These are phyloP conservation scores for Lactarius pseudohatsudake DNA, from an alignment of 768 basidiomycete species.

Conservation along the genomic window DNA sequence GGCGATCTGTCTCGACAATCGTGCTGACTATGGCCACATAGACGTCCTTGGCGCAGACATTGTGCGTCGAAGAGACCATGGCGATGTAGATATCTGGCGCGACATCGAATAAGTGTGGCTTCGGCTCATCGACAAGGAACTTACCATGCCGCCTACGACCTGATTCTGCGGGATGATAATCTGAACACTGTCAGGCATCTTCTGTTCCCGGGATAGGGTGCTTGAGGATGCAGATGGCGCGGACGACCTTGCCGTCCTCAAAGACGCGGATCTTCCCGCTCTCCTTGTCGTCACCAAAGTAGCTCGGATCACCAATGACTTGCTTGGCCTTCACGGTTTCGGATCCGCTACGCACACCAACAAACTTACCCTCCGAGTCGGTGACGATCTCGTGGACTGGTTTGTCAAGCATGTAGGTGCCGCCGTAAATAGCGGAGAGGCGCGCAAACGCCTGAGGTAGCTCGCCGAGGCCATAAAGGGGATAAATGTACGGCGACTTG, in stretches of 20 bases:
- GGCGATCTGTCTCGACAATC: slow-evolving; percentile 91
- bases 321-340: slow-evolving; percentile 97
- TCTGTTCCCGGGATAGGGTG: slow-evolving; percentile 98
- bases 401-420: slow-evolving; percentile 99
- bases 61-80: slow-evolving; percentile 95
- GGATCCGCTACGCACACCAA: slow-evolving; percentile 83
- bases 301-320: slow-evolving; percentile 97
- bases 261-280: slow-evolving; percentile 83
- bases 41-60: slow-evolving; percentile 93
- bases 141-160: slow-evolving; percentile 88
- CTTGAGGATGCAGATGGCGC: slow-evolving; percentile 97
- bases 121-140: slow-evolving; percentile 32
- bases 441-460: slow-evolving; percentile 98
- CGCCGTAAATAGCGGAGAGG: slow-evolving; percentile 96
- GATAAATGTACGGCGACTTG: slow-evolving; percentile 99
- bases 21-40: slow-evolving; percentile 98
- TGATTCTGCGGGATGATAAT: slow-evolving; percentile 99
- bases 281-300: slow-evolving; percentile 80
- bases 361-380: slow-evolving; percentile 81
- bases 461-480: slow-evolving; percentile 97
- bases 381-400: slow-evolving; percentile 87
- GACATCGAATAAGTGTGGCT: slow-evolving; percentile 17
- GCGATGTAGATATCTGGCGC: slow-evolving; percentile 96
- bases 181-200: slow-evolving; percentile 89
- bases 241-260: slow-evolving; percentile 91